Evolutionary conservation across 495 filamentous ascomycete species (phyloP).

Genomic region (Aspergillus nanangensis): DNA sequence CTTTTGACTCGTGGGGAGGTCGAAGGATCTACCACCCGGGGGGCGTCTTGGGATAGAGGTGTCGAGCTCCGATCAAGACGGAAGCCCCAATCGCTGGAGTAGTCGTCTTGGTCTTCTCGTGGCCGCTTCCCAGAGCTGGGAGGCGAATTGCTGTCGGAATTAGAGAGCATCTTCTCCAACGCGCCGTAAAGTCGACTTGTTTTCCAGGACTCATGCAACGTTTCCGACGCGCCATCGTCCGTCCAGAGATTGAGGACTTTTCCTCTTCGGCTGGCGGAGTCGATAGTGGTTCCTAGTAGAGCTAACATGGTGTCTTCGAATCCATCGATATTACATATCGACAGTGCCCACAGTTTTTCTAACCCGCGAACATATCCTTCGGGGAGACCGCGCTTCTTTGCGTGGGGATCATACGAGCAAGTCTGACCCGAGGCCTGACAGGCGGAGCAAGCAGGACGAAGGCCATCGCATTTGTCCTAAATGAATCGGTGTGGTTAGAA

Average conservation of each 20-base stretch:
- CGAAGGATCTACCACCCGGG: conserved; percentile 25
- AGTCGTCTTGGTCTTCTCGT: conserved; percentile 30
- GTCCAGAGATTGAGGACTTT: conserved; percentile 43
- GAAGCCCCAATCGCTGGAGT: conserved; percentile 27
- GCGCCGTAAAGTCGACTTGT: conserved; percentile 47
- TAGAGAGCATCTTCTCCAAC: conserved; percentile 53
- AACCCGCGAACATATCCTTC: conserved; percentile 45
- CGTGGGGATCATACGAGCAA: conserved; percentile 65
- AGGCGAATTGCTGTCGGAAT: conserved; percentile 18
- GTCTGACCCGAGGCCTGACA: conserved; percentile 55
- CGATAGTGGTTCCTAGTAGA: conserved; percentile 35
- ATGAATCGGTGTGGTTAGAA: neutral
- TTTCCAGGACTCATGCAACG: conserved; percentile 55
- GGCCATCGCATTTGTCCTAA: conserved; percentile 64
- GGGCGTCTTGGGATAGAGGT: conserved; percentile 25
- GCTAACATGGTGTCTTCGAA: conserved; percentile 45
- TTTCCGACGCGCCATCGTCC: conserved; percentile 46
- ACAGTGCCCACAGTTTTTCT: conserved; percentile 44
- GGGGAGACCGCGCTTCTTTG: conserved; percentile 62
- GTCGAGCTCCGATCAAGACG: conserved; percentile 29
- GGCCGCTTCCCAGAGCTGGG: conserved; percentile 29
- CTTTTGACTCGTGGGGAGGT: conserved; percentile 28
- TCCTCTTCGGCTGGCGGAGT: conserved; percentile 27
- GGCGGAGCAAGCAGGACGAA: conserved; percentile 58
- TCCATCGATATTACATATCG: conserved; percentile 44